These are phyloP conservation scores for Ilyonectria sp. DNA, from an alignment of 2,329 filamentous ascomycete genomes.

Conservation along the genomic window DNA sequence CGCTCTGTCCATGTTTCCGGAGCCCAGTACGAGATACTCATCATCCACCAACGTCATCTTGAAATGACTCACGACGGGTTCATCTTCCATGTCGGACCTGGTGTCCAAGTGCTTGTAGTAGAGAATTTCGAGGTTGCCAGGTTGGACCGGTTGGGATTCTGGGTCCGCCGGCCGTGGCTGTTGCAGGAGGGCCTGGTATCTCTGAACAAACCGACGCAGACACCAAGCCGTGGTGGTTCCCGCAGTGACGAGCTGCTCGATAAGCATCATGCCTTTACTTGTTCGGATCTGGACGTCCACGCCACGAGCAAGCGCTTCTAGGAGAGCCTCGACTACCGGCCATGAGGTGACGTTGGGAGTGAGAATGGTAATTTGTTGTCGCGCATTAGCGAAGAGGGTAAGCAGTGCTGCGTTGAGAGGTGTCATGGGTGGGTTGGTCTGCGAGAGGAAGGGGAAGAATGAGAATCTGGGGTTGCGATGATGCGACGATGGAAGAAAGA, in stretches of 20 bases:
- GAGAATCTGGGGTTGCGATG: slow-evolving; percentile 77
- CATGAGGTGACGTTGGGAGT: slow-evolving; percentile 84
- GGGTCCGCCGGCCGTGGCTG: slow-evolving; percentile 45
- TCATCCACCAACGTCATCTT: slow-evolving; percentile 84
- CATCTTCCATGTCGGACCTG: slow-evolving; percentile 55
- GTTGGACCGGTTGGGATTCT: slow-evolving; percentile 59
- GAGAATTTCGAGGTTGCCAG: slow-evolving; percentile 69
- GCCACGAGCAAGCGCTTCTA: slow-evolving; percentile 74
- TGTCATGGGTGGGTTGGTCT: slow-evolving; percentile 69
- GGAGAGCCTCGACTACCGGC: slow-evolving; percentile 73
- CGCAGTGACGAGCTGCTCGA: slow-evolving; percentile 86
- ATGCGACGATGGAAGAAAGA: slow-evolving; percentile 83
- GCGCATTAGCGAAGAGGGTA: slow-evolving; percentile 71
- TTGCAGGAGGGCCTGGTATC: slow-evolving; percentile 60
- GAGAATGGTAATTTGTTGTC: slow-evolving; percentile 75
- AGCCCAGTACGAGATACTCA: slow-evolving; percentile 78
- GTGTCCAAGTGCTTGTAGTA: slow-evolving; percentile 67
- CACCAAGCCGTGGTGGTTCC: slow-evolving; percentile 81
- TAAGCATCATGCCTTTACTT: slow-evolving; percentile 78
- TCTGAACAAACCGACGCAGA: slow-evolving; percentile 70
- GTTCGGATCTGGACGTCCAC: slow-evolving; percentile 79
- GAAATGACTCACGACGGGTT: slow-evolving; percentile 82
- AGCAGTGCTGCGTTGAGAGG: slow-evolving; percentile 78
- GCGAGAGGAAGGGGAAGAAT: slow-evolving; percentile 69
- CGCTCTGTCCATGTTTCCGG: slow-evolving; percentile 87